Evolutionary conservation across 306 rosid genomes (phyloP).

Genomic region (Gynostemma pentaphyllum): DNA sequence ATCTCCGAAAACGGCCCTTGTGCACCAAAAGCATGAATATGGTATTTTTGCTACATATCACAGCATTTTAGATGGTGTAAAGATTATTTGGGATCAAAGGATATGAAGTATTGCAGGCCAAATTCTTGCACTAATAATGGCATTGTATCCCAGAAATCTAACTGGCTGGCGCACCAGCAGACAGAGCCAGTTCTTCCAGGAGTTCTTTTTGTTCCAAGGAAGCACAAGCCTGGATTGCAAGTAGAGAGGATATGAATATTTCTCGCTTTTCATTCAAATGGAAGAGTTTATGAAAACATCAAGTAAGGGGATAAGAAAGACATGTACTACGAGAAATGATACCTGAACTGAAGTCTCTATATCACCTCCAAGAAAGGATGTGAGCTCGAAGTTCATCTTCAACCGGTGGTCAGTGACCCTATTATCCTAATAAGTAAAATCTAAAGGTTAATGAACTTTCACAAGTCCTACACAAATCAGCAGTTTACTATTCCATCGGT

Average conservation of each 20-base stretch:
- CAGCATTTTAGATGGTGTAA: no score
- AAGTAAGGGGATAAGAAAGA: not conserved
- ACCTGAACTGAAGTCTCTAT: slow-evolving; percentile 92
- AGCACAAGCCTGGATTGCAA: slow-evolving; percentile 52
- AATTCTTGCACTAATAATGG: slow-evolving; percentile 6
- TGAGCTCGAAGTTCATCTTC: slow-evolving; percentile 81
- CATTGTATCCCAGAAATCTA: slow-evolving; percentile 20
- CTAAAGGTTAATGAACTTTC: not conserved
- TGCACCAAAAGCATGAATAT: no score
- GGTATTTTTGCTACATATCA: no score
- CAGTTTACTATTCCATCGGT: not conserved
- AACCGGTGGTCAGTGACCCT: slow-evolving; percentile 92
- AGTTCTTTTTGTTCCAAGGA: slow-evolving; percentile 78
- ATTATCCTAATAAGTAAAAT: slow-evolving; percentile 45
- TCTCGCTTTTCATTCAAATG: not conserved
- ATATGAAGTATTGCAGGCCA: not conserved
- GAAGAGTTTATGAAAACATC: not conserved
- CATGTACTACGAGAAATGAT: slow-evolving; percentile 10
- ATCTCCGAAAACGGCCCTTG: no score
- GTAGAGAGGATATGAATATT: slow-evolving; percentile 8
- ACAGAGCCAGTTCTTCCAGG: slow-evolving; percentile 82
- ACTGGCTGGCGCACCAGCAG: slow-evolving; percentile 38
- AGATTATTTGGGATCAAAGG: no score
- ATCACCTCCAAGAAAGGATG: slow-evolving; percentile 71
- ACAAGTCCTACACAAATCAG: not conserved